Evolutionary conservation across 176 grass and related monocot species (phyloP), one percentile per base, ranked within the genome.

Genomic region (Aegilops umbellulata): DNA sequence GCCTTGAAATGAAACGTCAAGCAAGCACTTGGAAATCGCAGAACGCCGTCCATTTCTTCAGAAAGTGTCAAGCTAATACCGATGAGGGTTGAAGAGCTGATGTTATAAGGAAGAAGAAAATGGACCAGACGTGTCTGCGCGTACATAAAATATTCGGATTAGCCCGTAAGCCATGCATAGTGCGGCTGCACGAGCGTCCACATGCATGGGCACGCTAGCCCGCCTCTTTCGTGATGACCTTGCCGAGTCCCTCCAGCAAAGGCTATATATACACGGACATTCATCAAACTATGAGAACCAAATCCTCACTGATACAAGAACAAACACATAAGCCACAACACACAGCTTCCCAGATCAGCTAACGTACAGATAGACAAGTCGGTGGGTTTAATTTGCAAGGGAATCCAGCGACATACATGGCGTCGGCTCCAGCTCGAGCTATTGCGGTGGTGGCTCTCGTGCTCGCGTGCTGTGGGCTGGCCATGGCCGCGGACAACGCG

Each of bases 231-330:
- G 19, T 23, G 24, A 38, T 3, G 29, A 2, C 44, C 5, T 36
- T 29, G 24, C 35, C 22, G 12, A 53, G 17, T 67, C 7, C 11
- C n/a, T 42, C 35, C 2, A 17, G 15, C 44, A 47, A 41, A 30
- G 20, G 24, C 34, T 86, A 80, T 80, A 86, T 86, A 81, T 68
- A 81, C 3, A 53, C 49, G 16, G 6, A 53, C 49, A 53, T 19
- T 53, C 16, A 53, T 53, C 49, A 19, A 53, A 53, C 49, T 53
- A 23, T 29, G 1, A 20, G 22, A 41, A 41, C 12, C 51, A 86
- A 31, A 70, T 12, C 34, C 5, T 17, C 64, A 15, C 15, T 62
- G 10, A 5, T 12, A 62, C 60, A 74, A 15, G 22, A 11, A 22
- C 68, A 74, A 29, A 9, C 15, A 61, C 49, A 42, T 16, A 57